A percentile compares a stretch with the other conserved stretches of the same genome.
Conservation (phyloP, 2,329 filamentous ascomycete genomes). For the Fusarium pininemorale region DNA sequence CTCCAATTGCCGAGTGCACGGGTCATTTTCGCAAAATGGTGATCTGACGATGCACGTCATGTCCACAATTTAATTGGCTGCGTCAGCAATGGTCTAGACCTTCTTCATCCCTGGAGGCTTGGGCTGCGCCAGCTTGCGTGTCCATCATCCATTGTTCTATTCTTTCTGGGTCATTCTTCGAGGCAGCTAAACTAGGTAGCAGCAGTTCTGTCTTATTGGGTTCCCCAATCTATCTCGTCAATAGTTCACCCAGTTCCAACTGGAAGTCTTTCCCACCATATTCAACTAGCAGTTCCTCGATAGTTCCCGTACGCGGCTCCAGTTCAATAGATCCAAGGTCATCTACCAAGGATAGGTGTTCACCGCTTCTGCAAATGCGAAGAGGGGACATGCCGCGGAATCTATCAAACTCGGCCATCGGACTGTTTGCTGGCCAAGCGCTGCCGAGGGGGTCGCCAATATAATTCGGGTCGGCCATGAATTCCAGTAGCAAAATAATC, state of each 20-base stretch:
- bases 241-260: rapidly evolving
- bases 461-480: rapidly evolving
- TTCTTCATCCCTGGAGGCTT: not conserved
- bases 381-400: not conserved
- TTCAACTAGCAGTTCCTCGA: not conserved
- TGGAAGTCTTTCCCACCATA: not conserved
- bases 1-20: not conserved
- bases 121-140: not conserved
- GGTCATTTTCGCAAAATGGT: not conserved
- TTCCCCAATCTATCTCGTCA: no score
- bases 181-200: not conserved
- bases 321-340: no score
- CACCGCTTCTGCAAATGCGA: not conserved
- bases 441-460: rapidly evolving
- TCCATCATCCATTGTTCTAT: not conserved
- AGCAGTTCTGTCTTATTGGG: rapidly evolving
- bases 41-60: not conserved
- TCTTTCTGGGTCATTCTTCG: not conserved
- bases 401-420: rapidly evolving
- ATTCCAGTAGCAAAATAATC: rapidly evolving
- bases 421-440: rapidly evolving
- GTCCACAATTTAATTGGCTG: not conserved
- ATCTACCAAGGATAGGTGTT: no score
- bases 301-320: not conserved
- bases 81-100: rapidly evolving